phyloP scores from a whole-genome alignment of 192 early-diverging fungal species.

The Gigaspora rosea region DNA sequence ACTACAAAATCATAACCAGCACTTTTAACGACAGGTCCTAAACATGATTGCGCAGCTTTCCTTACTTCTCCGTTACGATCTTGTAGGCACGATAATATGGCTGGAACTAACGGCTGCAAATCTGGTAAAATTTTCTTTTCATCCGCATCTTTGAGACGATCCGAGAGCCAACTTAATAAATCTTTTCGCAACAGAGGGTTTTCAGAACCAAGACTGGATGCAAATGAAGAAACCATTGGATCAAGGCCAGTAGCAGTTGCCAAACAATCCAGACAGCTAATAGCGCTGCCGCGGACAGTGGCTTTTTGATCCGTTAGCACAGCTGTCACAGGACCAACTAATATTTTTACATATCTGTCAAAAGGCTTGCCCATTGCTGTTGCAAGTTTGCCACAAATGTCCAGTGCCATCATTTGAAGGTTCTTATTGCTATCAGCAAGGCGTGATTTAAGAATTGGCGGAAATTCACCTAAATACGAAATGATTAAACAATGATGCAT shows the following conservation, averaged over 20 bases:
- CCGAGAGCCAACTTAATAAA: slow-evolving; percentile 78
- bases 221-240: slow-evolving; percentile 61
- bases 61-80: slow-evolving; percentile 90
- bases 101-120: slow-evolving; percentile 61
- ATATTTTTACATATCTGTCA: slow-evolving; percentile 67
- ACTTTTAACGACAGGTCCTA: slow-evolving; percentile 66
- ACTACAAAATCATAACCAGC: slow-evolving; percentile 74
- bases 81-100: slow-evolving; percentile 80
- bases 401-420: slow-evolving; percentile 75
- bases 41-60: slow-evolving; percentile 74
- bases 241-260: slow-evolving; percentile 72
- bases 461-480: slow-evolving; percentile 63
- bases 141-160: slow-evolving; percentile 54
- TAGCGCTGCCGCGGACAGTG: slow-evolving; percentile 76
- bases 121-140: slow-evolving; percentile 56
- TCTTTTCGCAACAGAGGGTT: slow-evolving; percentile 89
- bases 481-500: background rate
- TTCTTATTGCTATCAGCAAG: slow-evolving; percentile 93
- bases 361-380: slow-evolving; percentile 86
- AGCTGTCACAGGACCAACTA: slow-evolving; percentile 70
- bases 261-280: slow-evolving; percentile 74
- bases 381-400: slow-evolving; percentile 77
- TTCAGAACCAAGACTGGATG: slow-evolving; percentile 69
- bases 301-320: slow-evolving; percentile 90
- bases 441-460: slow-evolving; percentile 77